Base-by-base conservation (phyloP, 345 rosid genomes). In the Corchorus olitorius region DNA sequence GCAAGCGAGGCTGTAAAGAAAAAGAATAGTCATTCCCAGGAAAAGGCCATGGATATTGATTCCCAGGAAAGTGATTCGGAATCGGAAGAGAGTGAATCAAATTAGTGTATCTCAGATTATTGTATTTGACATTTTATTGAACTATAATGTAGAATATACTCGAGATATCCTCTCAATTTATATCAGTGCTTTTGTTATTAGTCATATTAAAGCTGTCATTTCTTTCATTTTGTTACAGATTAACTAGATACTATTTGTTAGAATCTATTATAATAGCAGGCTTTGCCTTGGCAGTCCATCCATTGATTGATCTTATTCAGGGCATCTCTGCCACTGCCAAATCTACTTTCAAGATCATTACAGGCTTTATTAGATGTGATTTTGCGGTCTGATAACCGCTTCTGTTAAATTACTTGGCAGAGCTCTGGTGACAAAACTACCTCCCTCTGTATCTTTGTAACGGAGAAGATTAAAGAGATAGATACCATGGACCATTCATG, bases 1-100 rank as follows among this genome's bases (percentile, higher is more conserved):
- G 70, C 65, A 43, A 74, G 69, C 45, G 64, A 68, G 14, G 49
- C 64, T 65, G 70, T 62, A 56, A 72, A 56, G 53, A 78, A 27
- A 27, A 27, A 27, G 1, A 27, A 27, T 27, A 27, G 27, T 27
- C 1, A 27, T 27, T 27, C 27, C 27, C 27, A 27, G 27, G 27
- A 27, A 27, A 27, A 56, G 53, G 81, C 68, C 33, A 76, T 79
- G 82, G 56, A 76, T 9, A 73, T 82, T 14, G 78, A 76, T 64
- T 49, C 55, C 9, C 58, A 70, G 7, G 65, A 70, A 1, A 78
- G 76, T 75, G 76, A 78, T 55, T 70, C 70, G 15, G 58, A 62
- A 50, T 70, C 70, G 15, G 58, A 62, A 50, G 68, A 48, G 46
- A 74, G 48, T 49, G 58, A 63, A 46, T 46, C 55, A 46, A 72